Conservation (phyloP, 805 yeast species). For the Priceomyces fermenticarens region DNA sequence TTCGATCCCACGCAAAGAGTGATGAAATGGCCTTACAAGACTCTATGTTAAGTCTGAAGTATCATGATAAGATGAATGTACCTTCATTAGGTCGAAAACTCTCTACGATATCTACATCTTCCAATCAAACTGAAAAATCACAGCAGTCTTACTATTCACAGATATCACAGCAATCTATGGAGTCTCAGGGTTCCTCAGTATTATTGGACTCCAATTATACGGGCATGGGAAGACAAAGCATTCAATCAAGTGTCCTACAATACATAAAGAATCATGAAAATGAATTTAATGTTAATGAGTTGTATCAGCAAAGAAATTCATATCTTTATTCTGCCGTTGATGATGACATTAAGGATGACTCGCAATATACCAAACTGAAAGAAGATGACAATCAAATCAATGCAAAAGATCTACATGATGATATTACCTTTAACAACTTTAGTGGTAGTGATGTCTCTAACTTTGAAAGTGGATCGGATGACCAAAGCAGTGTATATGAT, state of each 20-base stretch:
- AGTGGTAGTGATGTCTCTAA: not conserved
- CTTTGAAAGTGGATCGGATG: conserved; percentile 1
- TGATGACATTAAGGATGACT: not conserved
- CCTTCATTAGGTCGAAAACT: conserved; percentile 28
- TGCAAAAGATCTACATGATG: not conserved
- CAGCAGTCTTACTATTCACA: conserved; percentile 14
- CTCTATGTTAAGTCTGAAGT: too few relatives aligned
- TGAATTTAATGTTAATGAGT: conserved; percentile 31
- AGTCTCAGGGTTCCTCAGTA: conserved; percentile 18
- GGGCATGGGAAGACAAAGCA: conserved; percentile 23
- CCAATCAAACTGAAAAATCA: conserved; percentile 21
- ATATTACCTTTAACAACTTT: not conserved
- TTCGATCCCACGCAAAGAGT: not conserved
- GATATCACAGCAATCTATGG: conserved; percentile 11
- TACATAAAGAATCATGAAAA: conserved; percentile 27
- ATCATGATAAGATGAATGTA: too few relatives aligned
- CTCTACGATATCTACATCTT: conserved; percentile 25
- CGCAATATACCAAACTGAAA: not conserved
- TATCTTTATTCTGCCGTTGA: not conserved
- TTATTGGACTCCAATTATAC: conserved; percentile 13
- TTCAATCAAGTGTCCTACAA: conserved; percentile 32
- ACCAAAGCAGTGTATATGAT: conserved; percentile 4
- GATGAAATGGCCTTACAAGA: conserved; percentile 1
- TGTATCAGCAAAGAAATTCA: conserved; percentile 33
- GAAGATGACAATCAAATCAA: not conserved